A percentile compares a stretch with the other conserved stretches of the same genome.
Evolutionary conservation across 1,139 yeast genomes (phyloP).

Genomic region (Candida tropicalis): DNA sequence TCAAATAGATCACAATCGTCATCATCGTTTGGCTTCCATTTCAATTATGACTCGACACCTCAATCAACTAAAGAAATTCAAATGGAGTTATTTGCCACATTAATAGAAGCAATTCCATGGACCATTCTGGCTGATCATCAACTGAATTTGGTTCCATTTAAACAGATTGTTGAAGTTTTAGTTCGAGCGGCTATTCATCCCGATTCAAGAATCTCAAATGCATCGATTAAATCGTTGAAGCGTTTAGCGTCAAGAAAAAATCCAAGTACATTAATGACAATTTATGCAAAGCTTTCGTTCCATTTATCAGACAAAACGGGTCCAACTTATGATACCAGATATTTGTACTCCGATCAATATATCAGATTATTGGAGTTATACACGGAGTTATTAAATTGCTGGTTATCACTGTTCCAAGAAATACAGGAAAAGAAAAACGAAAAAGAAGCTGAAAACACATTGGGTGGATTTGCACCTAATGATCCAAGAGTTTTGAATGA

Average conservation of each 20-base stretch:
- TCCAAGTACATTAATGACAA: constrained; percentile 70
- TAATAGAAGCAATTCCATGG: constrained; percentile 73
- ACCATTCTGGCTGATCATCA: constrained; percentile 48
- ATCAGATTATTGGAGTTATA: constrained; percentile 66
- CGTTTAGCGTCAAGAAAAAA: constrained; percentile 68
- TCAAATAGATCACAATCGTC: constrained; percentile 14
- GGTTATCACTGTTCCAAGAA: constrained; percentile 67
- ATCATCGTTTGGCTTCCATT: constrained; percentile 49
- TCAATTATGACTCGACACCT: constrained; percentile 48
- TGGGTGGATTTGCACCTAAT: constrained; percentile 34
- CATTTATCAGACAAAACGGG: constrained; percentile 67
- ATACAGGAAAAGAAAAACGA: constrained; percentile 22
- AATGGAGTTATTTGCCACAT: constrained; percentile 66
- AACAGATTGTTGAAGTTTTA: constrained; percentile 69
- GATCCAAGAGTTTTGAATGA: constrained; percentile 40
- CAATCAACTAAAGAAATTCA: constrained; percentile 40
- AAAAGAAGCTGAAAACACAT: constrained; percentile 20
- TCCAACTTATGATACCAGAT: constrained; percentile 52
- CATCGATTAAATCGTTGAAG: constrained; percentile 66
- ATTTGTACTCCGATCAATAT: constrained; percentile 59
- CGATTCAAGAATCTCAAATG: constrained; percentile 59
- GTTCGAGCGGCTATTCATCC: constrained; percentile 77
- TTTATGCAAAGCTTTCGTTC: constrained; percentile 80
- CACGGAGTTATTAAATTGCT: constrained; percentile 74
- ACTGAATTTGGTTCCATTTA: constrained; percentile 42